Evolutionary conservation across 805 yeast species (phyloP).

Genomic region (Kazachstania bromeliacearum): DNA sequence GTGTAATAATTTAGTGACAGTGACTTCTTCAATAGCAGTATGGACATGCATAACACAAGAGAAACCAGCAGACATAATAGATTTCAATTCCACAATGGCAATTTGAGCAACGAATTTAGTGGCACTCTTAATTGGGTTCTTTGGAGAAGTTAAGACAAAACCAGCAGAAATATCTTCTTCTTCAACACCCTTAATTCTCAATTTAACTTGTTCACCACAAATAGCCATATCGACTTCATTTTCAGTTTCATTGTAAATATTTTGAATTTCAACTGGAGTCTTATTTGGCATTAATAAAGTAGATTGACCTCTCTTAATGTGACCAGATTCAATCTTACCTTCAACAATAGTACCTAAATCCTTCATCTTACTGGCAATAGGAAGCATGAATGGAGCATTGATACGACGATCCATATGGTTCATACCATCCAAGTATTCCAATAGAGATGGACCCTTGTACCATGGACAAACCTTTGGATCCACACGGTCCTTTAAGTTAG

Average conservation of each 20-base stretch:
- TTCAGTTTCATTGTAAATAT: slow-evolving; percentile 92
- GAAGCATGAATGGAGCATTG: slow-evolving; percentile 95
- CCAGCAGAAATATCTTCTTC: slow-evolving; percentile 94
- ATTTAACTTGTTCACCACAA: slow-evolving; percentile 95
- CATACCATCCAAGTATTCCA: slow-evolving; percentile 82
- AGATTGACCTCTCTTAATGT: slow-evolving; percentile 65
- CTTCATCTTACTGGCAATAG: slow-evolving; percentile 88
- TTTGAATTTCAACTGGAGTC: slow-evolving; percentile 68
- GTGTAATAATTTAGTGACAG: slow-evolving; percentile 71
- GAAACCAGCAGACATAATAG: slow-evolving; percentile 89
- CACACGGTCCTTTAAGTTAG: slow-evolving; percentile 86
- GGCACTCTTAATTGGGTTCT: slow-evolving; percentile 84
- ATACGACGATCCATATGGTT: slow-evolving; percentile 74
- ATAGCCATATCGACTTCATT: slow-evolving; percentile 81
- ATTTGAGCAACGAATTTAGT: slow-evolving; percentile 90
- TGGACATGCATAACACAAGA: slow-evolving; percentile 98
- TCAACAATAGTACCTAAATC: slow-evolving; percentile 96
- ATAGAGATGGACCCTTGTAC: slow-evolving; percentile 87
- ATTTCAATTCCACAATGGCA: slow-evolving; percentile 92
- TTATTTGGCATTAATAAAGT: slow-evolving; percentile 91
- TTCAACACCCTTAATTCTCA: slow-evolving; percentile 89
- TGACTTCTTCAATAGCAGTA: slow-evolving; percentile 95
- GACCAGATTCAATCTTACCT: slow-evolving; percentile 97
- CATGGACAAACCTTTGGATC: slow-evolving; percentile 68
- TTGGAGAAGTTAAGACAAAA: slow-evolving; percentile 77